Percentiles rank a stretch among this genome's conserved stretches.
Evolutionary conservation across 1,139 yeast species (phyloP).

Genomic region (Magnusiomyces tetraspermus): DNA sequence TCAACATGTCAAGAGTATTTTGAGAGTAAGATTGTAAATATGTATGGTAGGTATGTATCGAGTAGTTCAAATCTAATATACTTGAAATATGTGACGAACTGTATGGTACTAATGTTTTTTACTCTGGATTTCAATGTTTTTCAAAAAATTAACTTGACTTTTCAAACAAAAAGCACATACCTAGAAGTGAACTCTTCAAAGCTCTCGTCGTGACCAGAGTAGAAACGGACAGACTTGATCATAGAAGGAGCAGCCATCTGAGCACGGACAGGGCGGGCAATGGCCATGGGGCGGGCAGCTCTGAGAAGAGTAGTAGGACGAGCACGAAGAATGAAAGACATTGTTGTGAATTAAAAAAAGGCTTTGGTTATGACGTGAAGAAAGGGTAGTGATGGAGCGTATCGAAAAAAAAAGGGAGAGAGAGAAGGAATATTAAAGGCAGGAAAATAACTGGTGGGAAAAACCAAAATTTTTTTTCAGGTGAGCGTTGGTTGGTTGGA

Average conservation of each 20-base stretch:
- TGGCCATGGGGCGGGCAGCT: slow-evolving; percentile 19
- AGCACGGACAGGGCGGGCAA: slow-evolving; percentile 22
- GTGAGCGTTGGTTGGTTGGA: no score
- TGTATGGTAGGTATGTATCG: no score
- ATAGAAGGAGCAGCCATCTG: slow-evolving; percentile 28
- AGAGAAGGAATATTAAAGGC: no score
- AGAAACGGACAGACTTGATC: slow-evolving; percentile 41
- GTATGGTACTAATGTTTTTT: neutral
- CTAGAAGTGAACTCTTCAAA: slow-evolving; percentile 84
- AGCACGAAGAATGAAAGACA: slow-evolving; percentile 18
- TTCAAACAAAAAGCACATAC: slow-evolving; percentile 17
- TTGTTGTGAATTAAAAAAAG: slow-evolving; percentile 4
- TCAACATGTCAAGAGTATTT: no score
- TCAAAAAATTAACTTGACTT: neutral
- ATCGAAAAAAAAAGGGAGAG: no score
- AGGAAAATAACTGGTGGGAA: no score
- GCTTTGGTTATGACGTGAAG: no score
- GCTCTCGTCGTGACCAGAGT: slow-evolving; percentile 71
- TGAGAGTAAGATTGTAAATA: no score
- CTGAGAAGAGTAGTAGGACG: slow-evolving; percentile 18
- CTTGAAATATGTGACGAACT: no score
- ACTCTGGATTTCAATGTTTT: neutral
- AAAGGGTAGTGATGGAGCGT: no score
- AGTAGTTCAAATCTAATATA: no score
- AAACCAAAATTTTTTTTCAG: no score